Evolutionary conservation across 345 rosid genomes (phyloP), one percentile per base, ranked within the genome.

Genomic region (Chamaenerion angustifolium): DNA sequence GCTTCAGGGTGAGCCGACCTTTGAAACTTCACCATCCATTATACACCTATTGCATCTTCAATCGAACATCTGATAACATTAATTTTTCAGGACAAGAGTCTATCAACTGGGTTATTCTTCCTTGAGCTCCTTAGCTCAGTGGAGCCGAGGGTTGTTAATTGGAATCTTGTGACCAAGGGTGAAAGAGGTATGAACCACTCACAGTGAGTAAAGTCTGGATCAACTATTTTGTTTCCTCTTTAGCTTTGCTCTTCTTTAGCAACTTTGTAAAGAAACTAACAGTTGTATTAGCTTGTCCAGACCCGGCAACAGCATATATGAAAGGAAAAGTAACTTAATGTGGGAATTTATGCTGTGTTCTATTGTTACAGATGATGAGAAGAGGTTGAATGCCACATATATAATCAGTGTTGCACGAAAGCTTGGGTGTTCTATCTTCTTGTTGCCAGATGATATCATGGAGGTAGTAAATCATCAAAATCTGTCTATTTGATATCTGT

Each of bases 141-240:
- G 59, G 98, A 92, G 64, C 89, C 96, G 40, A 80, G 98, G 72
- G 95, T 87, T 53, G 95, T 92, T 27, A 92, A 92, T 49, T 92
- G 95, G 89, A 92, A 84, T 57, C 87, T 92, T 54, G 95, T 87
- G 58, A 83, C 98, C 54, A 92, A 78, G 80, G 98, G 96, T 41
- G 85, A 82, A 80, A 81, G 66, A 10, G 95, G 98, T 86, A 77
- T 43, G 74, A 45, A 12, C 6, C 27, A 10, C 49, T 43, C 9
- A 8, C 37, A 3, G 37, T 31, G 25, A 1, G 2, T 4, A 1
- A 21, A 31, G 6, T 31, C 2, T 31, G 37, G 9, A 31, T 31
- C 4, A 31, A 31, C 37, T 3, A 0, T 31, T 31, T 5, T 31
- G 2, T 23, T 23, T 23, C 27, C 27, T 23, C 2, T 31, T 31